Base-by-base conservation (phyloP, 495 filamentous ascomycete species). In the Cenococcum geophilum region DNA sequence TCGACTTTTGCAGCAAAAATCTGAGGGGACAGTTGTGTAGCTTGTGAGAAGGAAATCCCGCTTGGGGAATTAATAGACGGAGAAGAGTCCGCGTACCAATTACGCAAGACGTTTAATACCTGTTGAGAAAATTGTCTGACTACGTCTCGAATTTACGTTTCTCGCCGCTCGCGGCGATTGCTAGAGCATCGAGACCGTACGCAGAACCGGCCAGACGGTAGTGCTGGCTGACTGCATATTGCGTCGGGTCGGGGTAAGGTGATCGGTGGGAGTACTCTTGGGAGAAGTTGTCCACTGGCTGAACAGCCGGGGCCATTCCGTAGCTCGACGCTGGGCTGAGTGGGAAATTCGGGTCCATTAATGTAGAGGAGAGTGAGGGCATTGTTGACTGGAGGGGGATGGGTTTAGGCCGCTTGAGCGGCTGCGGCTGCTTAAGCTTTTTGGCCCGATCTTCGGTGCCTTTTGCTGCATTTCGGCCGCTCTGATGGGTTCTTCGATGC, bases 401-500 rank as follows among this genome's bases (percentile, higher is more conserved):
- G 0, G 66, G 63, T 34, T 51, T 71, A 5, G 68, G 61, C 5
- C 62, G 58, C 32, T 64, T 69, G 10, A 63, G 51, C 16, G 36
- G 59, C 58, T 57, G 51, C 16, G 36, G 59, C 58, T 57, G 52
- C 59, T 69, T 65, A 0, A 48, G 34, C 47, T 65, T 70, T 53
- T 63, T 69, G 12, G 64, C 32, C 1, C 56, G 43, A 14, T 55
- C 60, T 16, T 65, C 64, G 20, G 5, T 49, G 22, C 59, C 64
- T 42, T 66, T 69, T 23, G 42, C 32, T 2, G 69, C 57, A 57
- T 64, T 66, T 23, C 73, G 71, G 11, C 74, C 74, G 57, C 63
- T 74, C 54, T 76, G 70, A 73, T 97, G 92, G 0, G 93, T 97
- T 52, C 92, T 84, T 55, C 90, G 86, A 69, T 97, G 92, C 68